These are phyloP conservation scores for Aureobasidium sp. DNA, from an alignment of 2,329 filamentous ascomycete species.

Conservation along the genomic window DNA sequence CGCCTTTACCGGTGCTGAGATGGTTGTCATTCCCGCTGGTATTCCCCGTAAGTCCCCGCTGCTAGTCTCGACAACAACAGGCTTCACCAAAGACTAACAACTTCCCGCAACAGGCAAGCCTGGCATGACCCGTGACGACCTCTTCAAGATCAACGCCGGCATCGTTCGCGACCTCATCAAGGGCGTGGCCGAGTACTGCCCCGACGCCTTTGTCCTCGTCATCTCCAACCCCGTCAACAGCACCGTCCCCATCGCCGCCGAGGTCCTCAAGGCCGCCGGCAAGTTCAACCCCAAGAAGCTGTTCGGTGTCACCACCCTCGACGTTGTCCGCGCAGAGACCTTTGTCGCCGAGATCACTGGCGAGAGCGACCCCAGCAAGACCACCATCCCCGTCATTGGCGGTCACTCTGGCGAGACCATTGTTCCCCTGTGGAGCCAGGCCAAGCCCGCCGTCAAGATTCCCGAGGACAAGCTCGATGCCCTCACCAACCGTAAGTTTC, in stretches of 20 bases:
- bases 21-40: constrained; percentile 94
- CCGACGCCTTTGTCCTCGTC: constrained; percentile 90
- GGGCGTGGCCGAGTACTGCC: constrained; percentile 75
- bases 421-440: constrained; percentile 92
- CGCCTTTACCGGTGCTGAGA: constrained; percentile 85
- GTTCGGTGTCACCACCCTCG: constrained; percentile 96
- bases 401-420: constrained; percentile 98
- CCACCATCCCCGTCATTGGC: constrained; percentile 85
- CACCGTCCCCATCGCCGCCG: constrained; percentile 92
- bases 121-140: constrained; percentile 97
- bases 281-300: constrained; percentile 94
- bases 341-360: constrained; percentile 83
- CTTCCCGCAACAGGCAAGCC: constrained; percentile 69
- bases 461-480: constrained; percentile 84
- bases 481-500: constrained; percentile 66
- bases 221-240: constrained; percentile 99
- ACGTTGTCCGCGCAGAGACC: constrained; percentile 95
- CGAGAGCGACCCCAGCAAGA: constrained; percentile 71
- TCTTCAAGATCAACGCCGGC: constrained; percentile 99
- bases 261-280: constrained; percentile 86
- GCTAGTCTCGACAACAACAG: not conserved
- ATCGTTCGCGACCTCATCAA: constrained; percentile 93
- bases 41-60: constrained; percentile 64
- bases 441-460: constrained; percentile 69
- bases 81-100: not conserved